Base-by-base conservation (phyloP, 2,329 filamentous ascomycete species). In the Xylariaceae sp. region DNA sequence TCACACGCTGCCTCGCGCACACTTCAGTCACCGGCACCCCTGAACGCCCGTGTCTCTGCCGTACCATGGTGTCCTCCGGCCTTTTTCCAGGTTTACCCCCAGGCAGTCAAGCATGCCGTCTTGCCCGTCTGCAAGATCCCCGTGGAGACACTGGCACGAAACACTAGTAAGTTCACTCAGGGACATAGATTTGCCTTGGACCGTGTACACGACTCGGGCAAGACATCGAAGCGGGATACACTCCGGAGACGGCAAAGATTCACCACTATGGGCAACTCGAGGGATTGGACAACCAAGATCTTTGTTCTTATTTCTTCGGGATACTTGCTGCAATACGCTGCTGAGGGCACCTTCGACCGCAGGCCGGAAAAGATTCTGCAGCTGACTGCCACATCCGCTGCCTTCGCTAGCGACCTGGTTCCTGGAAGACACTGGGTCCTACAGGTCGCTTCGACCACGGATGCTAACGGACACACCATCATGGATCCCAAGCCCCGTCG, bases 61-160 rank as follows among this genome's bases (percentile, higher is more conserved):
- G 59, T 48, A 44, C 34, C 74, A 10, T 90, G 86, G 86, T 82
- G 84, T 58, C 82, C 87, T 13, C 89, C 90, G 5, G 89, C 91
- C 1, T 76, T 97, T 10, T 95, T 92, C 72, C 89, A 96, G 72
- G 91, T 90, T 10, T 96, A 92, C 71, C 88, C 90, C 0, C 92
- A 96, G 73, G 86, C 90, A 2, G 82, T 90, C 65, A 92, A 89
- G 68, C 84, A 94, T 72, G 86, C 84, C 9, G 85, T 82, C 13
- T 77, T 96, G 2, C 82, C 86, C 30, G 82, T 88, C 13, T 87
- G 88, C 44, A 83, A 81, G 1, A 74, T 88, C 9, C 84, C 88
- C 1, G 82, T 88, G 1, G 92, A 95, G 62, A 75, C 82, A 0
- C 82, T 94, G 51, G 72, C 91, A 54, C 83, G 87, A 61, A 75